Conservation (phyloP, 768 basidiomycete species). For the Boletus tylopilopsis region DNA sequence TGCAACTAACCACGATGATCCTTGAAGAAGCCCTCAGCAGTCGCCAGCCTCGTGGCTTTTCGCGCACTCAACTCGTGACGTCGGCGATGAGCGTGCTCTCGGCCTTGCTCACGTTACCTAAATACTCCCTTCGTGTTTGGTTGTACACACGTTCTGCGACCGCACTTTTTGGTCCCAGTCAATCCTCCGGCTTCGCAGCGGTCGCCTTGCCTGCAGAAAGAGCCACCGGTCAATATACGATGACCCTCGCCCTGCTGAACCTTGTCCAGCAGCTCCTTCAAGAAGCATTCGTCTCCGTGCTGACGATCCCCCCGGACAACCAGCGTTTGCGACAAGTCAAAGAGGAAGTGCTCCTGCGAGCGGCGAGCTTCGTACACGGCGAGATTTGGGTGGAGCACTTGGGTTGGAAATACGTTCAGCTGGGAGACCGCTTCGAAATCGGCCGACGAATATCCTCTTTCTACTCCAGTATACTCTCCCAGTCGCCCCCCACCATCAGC, state of each 20-base stretch:
- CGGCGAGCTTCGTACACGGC: slow-evolving; percentile 72
- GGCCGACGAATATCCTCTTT: slow-evolving; percentile 62
- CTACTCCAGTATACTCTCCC: slow-evolving; percentile 63
- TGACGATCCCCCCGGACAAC: slow-evolving; percentile 49
- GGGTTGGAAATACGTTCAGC: slow-evolving; percentile 80
- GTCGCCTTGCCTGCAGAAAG: slow-evolving; percentile 69
- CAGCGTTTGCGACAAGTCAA: slow-evolving; percentile 67
- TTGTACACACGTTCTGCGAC: slow-evolving; percentile 78
- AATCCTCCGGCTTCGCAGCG: slow-evolving; percentile 51
- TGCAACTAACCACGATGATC: slow-evolving; percentile 77
- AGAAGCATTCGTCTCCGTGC: slow-evolving; percentile 59
- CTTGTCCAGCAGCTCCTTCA: slow-evolving; percentile 73
- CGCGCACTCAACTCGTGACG: slow-evolving; percentile 63
- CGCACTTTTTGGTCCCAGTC: slow-evolving; percentile 69
- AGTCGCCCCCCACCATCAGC: slow-evolving; percentile 51
- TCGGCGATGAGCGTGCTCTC: slow-evolving; percentile 81
- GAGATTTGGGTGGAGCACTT: slow-evolving; percentile 87
- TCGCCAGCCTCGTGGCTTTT: slow-evolving; percentile 39
- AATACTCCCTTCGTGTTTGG: slow-evolving; percentile 83
- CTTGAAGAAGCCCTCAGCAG: slow-evolving; percentile 72
- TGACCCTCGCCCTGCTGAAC: slow-evolving; percentile 74
- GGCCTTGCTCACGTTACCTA: slow-evolving; percentile 68
- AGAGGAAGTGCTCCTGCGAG: slow-evolving; percentile 79
- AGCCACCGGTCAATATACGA: slow-evolving; percentile 70
- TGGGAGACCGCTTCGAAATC: slow-evolving; percentile 84